phyloP scores from a whole-genome alignment of 768 basidiomycete genomes.

The Mycena maculata region DNA sequence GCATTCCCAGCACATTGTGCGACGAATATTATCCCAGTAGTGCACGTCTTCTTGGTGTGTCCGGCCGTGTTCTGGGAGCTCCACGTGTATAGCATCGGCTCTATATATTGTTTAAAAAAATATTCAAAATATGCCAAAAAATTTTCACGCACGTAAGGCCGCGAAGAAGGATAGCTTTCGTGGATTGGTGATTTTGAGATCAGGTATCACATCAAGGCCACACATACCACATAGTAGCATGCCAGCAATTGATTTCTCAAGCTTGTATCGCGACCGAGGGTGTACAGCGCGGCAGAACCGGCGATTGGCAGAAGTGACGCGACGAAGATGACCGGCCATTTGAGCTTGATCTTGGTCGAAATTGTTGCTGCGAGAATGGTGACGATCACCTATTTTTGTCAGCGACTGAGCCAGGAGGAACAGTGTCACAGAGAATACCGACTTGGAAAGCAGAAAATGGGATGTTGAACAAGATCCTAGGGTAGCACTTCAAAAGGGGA shows the following conservation, averaged over 20 bases:
- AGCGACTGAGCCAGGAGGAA: neutral
- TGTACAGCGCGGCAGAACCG: conserved; percentile 49
- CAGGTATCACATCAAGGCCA: neutral
- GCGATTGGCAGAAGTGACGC: conserved; percentile 53
- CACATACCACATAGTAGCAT: conserved; percentile 54
- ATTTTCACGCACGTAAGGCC: conserved; percentile 42
- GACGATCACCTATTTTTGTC: conserved; percentile 34
- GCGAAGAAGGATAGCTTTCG: conserved; percentile 54
- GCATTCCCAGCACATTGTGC: conserved; percentile 60
- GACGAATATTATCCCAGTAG: conserved; percentile 58
- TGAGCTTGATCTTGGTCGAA: conserved; percentile 52
- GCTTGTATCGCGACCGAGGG: conserved; percentile 46
- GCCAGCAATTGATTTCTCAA: conserved; percentile 46
- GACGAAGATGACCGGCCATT: conserved; percentile 52
- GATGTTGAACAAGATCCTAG: conserved; percentile 58
- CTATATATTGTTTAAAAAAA: conserved; percentile 27
- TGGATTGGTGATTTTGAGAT: neutral
- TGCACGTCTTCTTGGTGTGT: conserved; percentile 55
- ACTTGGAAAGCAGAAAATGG: conserved; percentile 59
- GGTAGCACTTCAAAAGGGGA: neutral
- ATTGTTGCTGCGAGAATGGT: conserved; percentile 50
- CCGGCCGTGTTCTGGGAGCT: conserved; percentile 55
- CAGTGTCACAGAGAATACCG: neutral
- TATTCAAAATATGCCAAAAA: neutral
- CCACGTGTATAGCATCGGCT: conserved; percentile 57